A percentile compares a stretch with the other conserved stretches of the same genome.
Evolutionary conservation across 306 rosid genomes (phyloP).

Genomic region (Fagus sylvatica): DNA sequence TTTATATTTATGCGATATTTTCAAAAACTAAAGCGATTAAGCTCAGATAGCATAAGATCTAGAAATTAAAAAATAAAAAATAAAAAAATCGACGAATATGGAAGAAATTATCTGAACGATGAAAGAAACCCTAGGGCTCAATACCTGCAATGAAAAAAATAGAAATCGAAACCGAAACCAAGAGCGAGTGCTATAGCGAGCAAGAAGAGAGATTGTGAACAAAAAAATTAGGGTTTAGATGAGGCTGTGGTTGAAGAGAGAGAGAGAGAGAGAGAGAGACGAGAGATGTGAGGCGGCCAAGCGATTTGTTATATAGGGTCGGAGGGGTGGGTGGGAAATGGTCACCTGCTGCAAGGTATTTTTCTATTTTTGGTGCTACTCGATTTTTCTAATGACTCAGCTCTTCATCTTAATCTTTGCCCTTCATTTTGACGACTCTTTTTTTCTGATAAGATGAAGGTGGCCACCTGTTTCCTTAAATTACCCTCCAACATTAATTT

Average conservation of each 20-base stretch:
- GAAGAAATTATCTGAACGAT: neutral
- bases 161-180: constrained; percentile 4
- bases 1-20: neutral
- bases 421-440: neutral
- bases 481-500: too few species aligned
- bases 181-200: neutral
- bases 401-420: neutral
- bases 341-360: neutral
- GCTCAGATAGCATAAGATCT: neutral
- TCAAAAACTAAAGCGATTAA: neutral
- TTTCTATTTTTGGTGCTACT: neutral
- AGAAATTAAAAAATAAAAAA: neutral
- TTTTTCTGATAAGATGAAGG: neutral
- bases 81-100: neutral
- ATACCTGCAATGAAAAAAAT: constrained; percentile 16
- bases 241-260: neutral
- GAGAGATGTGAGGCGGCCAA: neutral
- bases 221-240: constrained; percentile 15
- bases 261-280: neutral
- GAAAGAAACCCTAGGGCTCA: neutral
- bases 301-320: neutral
- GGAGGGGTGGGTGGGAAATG: neutral
- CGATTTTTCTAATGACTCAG: neutral
- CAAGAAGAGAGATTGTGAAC: too few species aligned
- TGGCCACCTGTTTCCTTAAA: too few species aligned